Evolutionary conservation across 148 eudicot species (phyloP).

Genomic region (Rhododendron kiyosumense): DNA sequence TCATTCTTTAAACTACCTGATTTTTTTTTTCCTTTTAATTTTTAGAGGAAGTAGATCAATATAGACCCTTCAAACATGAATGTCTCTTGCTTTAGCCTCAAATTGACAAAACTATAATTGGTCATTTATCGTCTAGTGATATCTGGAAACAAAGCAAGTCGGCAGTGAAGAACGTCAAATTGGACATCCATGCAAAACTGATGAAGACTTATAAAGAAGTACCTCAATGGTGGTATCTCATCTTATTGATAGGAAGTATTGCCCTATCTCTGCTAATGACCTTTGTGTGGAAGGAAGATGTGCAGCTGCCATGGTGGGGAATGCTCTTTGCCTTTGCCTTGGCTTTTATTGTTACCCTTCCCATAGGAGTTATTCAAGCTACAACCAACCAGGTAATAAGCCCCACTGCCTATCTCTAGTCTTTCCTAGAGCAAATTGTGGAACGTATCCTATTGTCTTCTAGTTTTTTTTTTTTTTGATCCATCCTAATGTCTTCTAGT

Average conservation of each 20-base stretch:
- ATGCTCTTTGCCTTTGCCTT: constrained; percentile 82
- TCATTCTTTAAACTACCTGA: background rate
- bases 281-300: constrained; percentile 83
- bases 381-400: constrained; percentile 84
- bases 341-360: constrained; percentile 89
- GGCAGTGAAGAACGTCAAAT: constrained; percentile 58
- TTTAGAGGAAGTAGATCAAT: background rate
- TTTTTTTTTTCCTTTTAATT: background rate
- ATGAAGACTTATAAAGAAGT: constrained; percentile 89
- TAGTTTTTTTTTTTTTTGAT: background rate
- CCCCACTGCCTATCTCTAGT: background rate
- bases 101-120: background rate
- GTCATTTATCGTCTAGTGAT: constrained; percentile 42
- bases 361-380: constrained; percentile 98
- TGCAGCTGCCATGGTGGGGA: constrained; percentile 99
- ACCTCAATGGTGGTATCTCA: constrained; percentile 89
- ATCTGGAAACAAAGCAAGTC: constrained; percentile 92
- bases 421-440: background rate
- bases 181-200: constrained; percentile 76
- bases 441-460: background rate
- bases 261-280: constrained; percentile 69
- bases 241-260: constrained; percentile 52
- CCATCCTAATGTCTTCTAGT: background rate
- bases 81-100: background rate
- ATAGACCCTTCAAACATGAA: background rate